Evolutionary conservation across 2,329 filamentous ascomycete genomes (phyloP), one percentile per base, ranked within the genome.

Genomic region (Pseudocercospora eumusae): DNA sequence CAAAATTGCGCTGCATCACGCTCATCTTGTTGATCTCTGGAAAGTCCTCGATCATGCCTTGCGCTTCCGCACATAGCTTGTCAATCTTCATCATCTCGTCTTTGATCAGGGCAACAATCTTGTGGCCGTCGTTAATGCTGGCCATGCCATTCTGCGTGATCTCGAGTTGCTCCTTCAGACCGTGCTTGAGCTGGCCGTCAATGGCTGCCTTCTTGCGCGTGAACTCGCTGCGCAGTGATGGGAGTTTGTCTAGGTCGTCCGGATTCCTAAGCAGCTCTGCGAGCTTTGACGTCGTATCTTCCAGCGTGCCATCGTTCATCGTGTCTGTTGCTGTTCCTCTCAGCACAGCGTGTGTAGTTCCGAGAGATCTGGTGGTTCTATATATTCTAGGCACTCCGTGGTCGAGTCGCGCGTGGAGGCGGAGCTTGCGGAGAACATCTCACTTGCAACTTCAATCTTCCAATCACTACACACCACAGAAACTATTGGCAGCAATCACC

Each of bases 61-160:
- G 93, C 59, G 93, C 93, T 78, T 99, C 96, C 66, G 93, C 92
- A 80, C 95, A 99, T 67, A 99, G 86, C 79, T 91, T 92, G 81
- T 99, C 95, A 72, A 99, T 98, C 79, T 93, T 96, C 83, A 96
- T 92, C 86, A 99, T 95, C 80, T 99, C 95, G 69, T 98, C 93
- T 77, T 96, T 96, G 79, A 97, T 97, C 71, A 90, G 86, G 74
- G 91, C 89, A 36, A 99, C 91, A 64, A 91, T 91, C 76, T 93
- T 90, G 78, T 98, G 93, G 60, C 93, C 93, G 74, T 97, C 92
- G 49, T 86, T 87, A 67, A 99, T 88, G 65, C 90, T 90, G 67
- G 81, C 89, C 88, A 99, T 96, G 75, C 95, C 95, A 69, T 90
- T 86, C 79, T 98, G 93, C 10, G 95, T 97, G 59, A 93, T 90